These are phyloP conservation scores for Nicotiana tomentosiformis DNA, from an alignment of 257 asterid species.

Conservation along the genomic window DNA sequence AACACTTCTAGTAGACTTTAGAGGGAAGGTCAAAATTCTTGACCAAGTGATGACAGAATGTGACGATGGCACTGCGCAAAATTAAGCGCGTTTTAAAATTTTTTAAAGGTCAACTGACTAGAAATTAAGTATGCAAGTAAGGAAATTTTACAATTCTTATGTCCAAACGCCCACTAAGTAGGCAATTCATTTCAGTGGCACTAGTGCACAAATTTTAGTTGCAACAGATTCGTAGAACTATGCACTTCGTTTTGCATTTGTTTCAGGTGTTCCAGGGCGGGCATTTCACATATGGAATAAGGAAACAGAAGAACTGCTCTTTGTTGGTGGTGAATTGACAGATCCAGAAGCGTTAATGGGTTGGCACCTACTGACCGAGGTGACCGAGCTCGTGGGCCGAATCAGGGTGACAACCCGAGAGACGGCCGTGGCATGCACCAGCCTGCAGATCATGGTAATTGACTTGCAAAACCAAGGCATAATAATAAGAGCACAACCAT, in stretches of 20 bases:
- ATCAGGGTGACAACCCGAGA: constrained; percentile 48
- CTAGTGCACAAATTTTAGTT: neutral
- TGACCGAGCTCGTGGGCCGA: constrained; percentile 56
- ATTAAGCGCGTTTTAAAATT: too few relatives aligned
- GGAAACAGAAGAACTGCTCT: constrained; percentile 60
- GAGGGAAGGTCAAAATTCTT: neutral
- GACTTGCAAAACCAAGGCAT: constrained; percentile 52
- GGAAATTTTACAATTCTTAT: too few relatives aligned
- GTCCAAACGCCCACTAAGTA: too few relatives aligned
- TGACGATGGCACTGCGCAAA: too few relatives aligned
- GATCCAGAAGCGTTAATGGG: constrained; percentile 87
- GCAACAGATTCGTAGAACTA: neutral
- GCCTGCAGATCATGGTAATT: constrained; percentile 42
- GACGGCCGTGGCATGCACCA: constrained; percentile 69
- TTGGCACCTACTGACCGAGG: constrained; percentile 67
- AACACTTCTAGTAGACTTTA: neutral
- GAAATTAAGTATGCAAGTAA: too few relatives aligned
- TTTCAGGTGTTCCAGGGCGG: constrained; percentile 75
- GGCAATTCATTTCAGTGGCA: neutral
- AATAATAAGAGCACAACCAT: constrained; percentile 39
- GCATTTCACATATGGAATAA: constrained; percentile 76
- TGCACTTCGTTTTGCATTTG: neutral
- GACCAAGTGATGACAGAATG: neutral
- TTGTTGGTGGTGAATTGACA: constrained; percentile 71
- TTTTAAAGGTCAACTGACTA: too few relatives aligned